phyloP scores from a whole-genome alignment of 202 grass and related monocot genomes.

The Digitaria exilis region DNA sequence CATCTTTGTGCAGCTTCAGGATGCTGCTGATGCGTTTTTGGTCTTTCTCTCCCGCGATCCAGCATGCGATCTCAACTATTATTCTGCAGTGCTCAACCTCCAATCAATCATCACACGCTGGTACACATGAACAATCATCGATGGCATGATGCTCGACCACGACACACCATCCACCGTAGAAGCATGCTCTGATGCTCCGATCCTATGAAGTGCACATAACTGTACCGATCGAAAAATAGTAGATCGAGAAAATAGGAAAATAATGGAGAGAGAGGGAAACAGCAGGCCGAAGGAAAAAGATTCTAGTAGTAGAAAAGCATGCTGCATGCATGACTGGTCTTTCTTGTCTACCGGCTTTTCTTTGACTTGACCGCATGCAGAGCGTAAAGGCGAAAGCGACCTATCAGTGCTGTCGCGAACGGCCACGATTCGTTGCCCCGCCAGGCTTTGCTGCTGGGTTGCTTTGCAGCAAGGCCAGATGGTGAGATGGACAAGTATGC shows the following conservation, averaged over 20 bases:
- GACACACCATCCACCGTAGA: background rate
- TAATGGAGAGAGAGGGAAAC: background rate
- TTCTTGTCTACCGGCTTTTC: constrained; percentile 44
- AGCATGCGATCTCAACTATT: background rate
- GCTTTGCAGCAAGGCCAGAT: background rate
- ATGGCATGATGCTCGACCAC: background rate
- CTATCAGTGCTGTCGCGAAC: constrained; percentile 46
- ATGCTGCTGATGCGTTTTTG: background rate
- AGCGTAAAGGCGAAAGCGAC: constrained; percentile 55
- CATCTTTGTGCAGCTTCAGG: background rate
- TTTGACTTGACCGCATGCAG: constrained; percentile 44
- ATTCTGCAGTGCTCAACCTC: background rate
- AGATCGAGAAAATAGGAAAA: background rate
- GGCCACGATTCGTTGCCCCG: constrained; percentile 38
- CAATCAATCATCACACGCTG: background rate
- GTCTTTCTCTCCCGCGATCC: too few relatives aligned
- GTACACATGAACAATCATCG: background rate
- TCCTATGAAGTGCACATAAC: background rate
- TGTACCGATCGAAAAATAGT: background rate
- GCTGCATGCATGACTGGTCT: constrained; percentile 26
- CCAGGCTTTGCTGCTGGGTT: background rate
- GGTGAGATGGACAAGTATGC: too few relatives aligned
- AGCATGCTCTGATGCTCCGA: background rate
- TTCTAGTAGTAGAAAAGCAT: constrained; percentile 28
- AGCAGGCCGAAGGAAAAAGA: background rate